Percentiles rank a stretch among this genome's conserved stretches.
Evolutionary conservation across 1,284 basidiomycete genomes (phyloP).

Genomic region (Ceratobasidium papillatum): DNA sequence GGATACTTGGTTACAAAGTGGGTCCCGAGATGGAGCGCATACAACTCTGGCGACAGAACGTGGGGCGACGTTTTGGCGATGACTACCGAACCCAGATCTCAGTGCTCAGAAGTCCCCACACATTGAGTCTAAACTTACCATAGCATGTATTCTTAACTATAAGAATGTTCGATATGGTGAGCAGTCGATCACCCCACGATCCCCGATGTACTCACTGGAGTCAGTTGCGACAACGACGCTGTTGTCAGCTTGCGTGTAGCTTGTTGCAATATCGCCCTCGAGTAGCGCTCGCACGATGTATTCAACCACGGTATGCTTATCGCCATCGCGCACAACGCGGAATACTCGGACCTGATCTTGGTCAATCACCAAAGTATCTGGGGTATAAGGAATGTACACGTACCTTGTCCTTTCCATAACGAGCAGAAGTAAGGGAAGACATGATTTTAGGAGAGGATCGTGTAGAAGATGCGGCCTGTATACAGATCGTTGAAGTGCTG

Average conservation of each 20-base stretch:
- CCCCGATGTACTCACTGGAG: conserved; percentile 65
- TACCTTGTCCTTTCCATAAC: conserved; percentile 85
- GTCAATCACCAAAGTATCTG: not conserved
- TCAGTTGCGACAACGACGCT: conserved; percentile 87
- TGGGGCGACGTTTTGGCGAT: conserved; percentile 88
- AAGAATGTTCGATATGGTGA: conserved; percentile 41
- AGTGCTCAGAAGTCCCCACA: not conserved
- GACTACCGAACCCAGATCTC: conserved; percentile 57
- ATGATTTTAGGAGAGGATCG: not conserved
- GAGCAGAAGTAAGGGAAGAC: conserved; percentile 59
- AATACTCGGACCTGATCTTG: conserved; percentile 70
- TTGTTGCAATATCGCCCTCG: conserved; percentile 79
- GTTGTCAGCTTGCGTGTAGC: conserved; percentile 87
- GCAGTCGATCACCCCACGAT: conserved; percentile 34
- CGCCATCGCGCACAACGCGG: conserved; percentile 75
- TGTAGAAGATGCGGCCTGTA: not conserved
- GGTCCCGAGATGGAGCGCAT: conserved; percentile 85
- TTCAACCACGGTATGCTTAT: conserved; percentile 77
- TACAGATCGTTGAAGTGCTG: not conserved
- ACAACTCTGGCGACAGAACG: conserved; percentile 82
- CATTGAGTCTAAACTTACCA: conserved; percentile 59
- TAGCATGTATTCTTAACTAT: conserved; percentile 93
- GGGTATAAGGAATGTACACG: not conserved
- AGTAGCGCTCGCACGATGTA: conserved; percentile 81
- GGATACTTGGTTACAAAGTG: conserved; percentile 87